Evolutionary conservation across 75 land plant species (phyloP).

Genomic region (Chamaecyparis obtusa): DNA sequence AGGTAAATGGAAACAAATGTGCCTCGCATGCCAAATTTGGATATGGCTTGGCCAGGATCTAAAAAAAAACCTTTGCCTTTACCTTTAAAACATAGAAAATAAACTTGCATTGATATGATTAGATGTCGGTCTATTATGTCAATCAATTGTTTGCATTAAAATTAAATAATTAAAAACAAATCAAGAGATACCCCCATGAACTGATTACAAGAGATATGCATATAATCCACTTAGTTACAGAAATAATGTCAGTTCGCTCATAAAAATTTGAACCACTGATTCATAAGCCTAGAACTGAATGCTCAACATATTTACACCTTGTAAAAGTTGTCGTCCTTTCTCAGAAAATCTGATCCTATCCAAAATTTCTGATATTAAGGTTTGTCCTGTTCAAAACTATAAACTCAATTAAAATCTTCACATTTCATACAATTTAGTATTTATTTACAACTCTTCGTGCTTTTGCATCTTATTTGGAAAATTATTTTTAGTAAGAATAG

Average conservation of each 20-base stretch:
- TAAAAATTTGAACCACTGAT: neutral
- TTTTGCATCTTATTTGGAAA: constrained; percentile 2
- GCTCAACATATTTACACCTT: neutral
- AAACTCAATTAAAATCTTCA: neutral
- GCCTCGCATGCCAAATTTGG: neutral
- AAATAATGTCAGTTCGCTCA: neutral
- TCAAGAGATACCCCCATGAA: neutral
- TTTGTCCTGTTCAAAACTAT: neutral
- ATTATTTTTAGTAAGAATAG: neutral
- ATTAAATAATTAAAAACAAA: neutral
- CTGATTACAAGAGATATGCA: neutral
- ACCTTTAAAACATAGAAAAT: neutral
- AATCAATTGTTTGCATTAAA: neutral
- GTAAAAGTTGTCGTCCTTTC: neutral
- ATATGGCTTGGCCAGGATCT: neutral
- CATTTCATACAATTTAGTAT: neutral
- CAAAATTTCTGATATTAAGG: neutral
- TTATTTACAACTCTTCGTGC: neutral
- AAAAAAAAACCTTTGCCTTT: neutral
- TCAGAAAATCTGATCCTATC: neutral
- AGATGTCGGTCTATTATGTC: neutral
- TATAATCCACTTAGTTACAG: neutral
- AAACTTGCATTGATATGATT: neutral
- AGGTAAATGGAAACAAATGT: neutral
- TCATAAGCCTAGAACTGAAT: neutral